These are phyloP conservation scores for Naganishia albida DNA, from an alignment of 1,284 basidiomycete species.

Conservation along the genomic window DNA sequence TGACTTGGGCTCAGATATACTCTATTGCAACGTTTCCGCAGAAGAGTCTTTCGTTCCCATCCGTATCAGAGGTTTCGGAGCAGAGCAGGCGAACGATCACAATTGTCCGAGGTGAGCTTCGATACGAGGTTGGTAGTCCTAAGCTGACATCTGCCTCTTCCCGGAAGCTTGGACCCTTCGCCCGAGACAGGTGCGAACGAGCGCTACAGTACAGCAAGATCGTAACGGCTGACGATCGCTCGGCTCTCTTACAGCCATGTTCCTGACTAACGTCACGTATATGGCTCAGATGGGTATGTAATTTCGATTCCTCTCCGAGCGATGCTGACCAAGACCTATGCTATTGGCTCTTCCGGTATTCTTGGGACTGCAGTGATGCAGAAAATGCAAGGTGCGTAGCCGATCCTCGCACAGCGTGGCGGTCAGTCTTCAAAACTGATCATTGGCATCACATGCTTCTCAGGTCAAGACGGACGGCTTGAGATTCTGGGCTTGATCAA, in stretches of 20 bases:
- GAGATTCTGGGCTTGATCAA: constrained; percentile 19
- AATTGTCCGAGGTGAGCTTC: constrained; percentile 12
- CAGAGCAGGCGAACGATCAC: neutral
- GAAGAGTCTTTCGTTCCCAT: constrained; percentile 19
- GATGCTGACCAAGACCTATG: neutral
- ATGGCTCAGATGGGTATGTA: constrained; percentile 21
- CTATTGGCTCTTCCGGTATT: neutral
- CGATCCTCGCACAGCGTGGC: too few species aligned
- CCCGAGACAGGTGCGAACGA: neutral
- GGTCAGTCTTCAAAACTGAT: too few species aligned
- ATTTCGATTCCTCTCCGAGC: neutral
- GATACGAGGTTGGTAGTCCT: too few species aligned
- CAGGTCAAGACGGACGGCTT: constrained; percentile 25
- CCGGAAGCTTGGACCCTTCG: neutral
- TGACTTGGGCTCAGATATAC: constrained; percentile 3
- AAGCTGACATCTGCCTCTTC: neutral
- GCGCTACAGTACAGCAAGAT: neutral
- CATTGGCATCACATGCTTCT: too few species aligned
- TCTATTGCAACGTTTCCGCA: constrained; percentile 10
- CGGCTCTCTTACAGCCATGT: neutral
- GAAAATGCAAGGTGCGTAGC: constrained; percentile 26
- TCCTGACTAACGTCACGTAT: constrained; percentile 20
- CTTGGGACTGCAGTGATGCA: constrained; percentile 8
- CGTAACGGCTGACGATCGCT: too few species aligned
- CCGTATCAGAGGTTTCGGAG: constrained; percentile 4